Percentiles rank a stretch among this genome's conserved stretches.
Conservation (phyloP, 805 yeast genomes). For the Barnettozyma sucrosica region DNA sequence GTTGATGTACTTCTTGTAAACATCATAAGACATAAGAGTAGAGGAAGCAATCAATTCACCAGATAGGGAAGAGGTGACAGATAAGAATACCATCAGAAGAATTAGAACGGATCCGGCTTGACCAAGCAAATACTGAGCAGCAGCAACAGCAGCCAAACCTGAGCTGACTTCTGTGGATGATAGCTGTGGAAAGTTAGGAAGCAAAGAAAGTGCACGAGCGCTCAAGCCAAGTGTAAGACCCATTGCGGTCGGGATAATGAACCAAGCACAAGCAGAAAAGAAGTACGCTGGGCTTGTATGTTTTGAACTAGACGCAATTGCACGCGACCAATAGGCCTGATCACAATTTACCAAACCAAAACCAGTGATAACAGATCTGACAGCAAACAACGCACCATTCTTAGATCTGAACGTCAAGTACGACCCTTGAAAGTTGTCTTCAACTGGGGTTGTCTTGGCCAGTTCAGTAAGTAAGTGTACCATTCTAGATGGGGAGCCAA, state of each 20-base stretch:
- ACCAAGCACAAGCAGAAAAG: constrained; percentile 36
- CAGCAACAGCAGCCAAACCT: constrained; percentile 39
- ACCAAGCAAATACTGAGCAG: constrained; percentile 37
- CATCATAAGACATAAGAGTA: constrained; percentile 40
- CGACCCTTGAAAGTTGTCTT: constrained; percentile 30
- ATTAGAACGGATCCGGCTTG: constrained; percentile 37
- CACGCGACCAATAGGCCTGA: constrained; percentile 38
- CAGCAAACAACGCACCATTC: constrained; percentile 29
- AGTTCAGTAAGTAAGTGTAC: constrained; percentile 36
- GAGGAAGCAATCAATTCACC: constrained; percentile 39
- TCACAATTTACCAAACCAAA: constrained; percentile 32
- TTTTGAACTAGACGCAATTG: constrained; percentile 35
- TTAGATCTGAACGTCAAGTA: constrained; percentile 33
- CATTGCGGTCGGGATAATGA: constrained; percentile 34
- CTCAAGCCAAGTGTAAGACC: constrained; percentile 34
- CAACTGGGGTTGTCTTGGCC: constrained; percentile 29
- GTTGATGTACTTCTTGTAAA: constrained; percentile 39
- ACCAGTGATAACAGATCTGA: constrained; percentile 30
- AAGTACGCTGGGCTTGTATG: constrained; percentile 34
- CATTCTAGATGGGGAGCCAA: constrained; percentile 16
- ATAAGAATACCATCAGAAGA: constrained; percentile 36
- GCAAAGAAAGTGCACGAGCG: constrained; percentile 30
- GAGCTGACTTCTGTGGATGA: constrained; percentile 29
- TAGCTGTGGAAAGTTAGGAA: constrained; percentile 32
- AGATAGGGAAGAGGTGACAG: constrained; percentile 37